Percentiles rank a stretch among this genome's conserved stretches.
These are phyloP conservation scores for Pleurotus tuber-regium DNA, from an alignment of 768 basidiomycete species.

Conservation along the genomic window DNA sequence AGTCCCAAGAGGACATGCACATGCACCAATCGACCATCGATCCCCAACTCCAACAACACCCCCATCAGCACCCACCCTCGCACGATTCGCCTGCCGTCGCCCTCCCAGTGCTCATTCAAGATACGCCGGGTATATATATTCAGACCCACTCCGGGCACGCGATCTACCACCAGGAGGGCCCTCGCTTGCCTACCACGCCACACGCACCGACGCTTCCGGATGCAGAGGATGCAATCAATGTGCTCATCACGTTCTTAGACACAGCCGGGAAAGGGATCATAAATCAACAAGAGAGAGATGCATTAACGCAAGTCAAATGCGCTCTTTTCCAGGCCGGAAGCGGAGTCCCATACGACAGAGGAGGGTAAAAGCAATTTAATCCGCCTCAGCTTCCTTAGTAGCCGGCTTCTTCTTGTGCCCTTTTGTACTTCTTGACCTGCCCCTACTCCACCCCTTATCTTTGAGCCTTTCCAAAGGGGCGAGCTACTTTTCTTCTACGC, in stretches of 20 bases:
- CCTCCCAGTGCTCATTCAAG: slow-evolving; percentile 10
- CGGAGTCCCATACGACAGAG: slow-evolving; percentile 13
- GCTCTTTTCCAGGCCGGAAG: slow-evolving; percentile 47
- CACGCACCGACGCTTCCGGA: slow-evolving; percentile 39
- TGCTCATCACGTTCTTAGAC: slow-evolving; percentile 52
- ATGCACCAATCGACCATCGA: slow-evolving; percentile 10
- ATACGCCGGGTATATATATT: slow-evolving; percentile 6
- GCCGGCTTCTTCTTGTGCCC: neutral
- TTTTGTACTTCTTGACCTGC: neutral
- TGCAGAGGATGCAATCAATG: slow-evolving; percentile 54
- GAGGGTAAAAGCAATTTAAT: neutral
- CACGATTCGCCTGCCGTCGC: slow-evolving; percentile 6
- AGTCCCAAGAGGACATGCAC: slow-evolving; percentile 9
- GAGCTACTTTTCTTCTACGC: no score
- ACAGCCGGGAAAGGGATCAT: slow-evolving; percentile 25
- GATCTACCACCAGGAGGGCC: slow-evolving; percentile 2
- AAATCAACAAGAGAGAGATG: slow-evolving; percentile 31
- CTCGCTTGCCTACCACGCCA: slow-evolving; percentile 21
- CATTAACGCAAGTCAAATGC: slow-evolving; percentile 46
- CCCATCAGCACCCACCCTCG: neutral
- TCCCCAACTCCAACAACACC: neutral
- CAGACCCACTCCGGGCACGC: slow-evolving; percentile 7
- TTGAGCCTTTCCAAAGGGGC: neutral
- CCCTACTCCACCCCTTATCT: neutral
- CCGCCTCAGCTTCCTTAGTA: no score